Evolutionary conservation across 1,139 yeast species (phyloP).

Genomic region (Debaryomyces psychrophilus): DNA sequence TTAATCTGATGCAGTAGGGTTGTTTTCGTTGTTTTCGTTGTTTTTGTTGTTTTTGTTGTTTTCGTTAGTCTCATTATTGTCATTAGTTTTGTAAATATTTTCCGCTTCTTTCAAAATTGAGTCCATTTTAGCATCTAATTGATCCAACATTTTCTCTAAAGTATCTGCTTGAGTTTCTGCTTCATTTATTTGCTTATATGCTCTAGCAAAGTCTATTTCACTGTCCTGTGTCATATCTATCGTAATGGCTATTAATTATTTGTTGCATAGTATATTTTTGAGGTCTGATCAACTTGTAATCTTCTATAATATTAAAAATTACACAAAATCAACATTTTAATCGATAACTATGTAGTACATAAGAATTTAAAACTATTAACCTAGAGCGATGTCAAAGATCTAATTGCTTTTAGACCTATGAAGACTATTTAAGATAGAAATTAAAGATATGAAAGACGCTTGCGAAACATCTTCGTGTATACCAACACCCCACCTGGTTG

Average conservation of each 20-base stretch:
- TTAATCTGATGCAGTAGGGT: background rate
- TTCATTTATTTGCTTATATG: slow-evolving; percentile 44
- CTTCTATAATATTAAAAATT: background rate
- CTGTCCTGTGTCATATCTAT: slow-evolving; percentile 25
- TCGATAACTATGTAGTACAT: background rate
- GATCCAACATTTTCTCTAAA: slow-evolving; percentile 48
- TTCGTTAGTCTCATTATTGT: slow-evolving; percentile 6
- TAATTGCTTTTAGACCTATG: slow-evolving; percentile 17
- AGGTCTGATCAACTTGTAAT: background rate
- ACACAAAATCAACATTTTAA: slow-evolving; percentile 4
- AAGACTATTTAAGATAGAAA: slow-evolving; percentile 69
- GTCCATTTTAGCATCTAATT: slow-evolving; percentile 48
- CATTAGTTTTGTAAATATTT: slow-evolving; percentile 15
- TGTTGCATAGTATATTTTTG: background rate
- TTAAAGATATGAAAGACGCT: slow-evolving; percentile 80
- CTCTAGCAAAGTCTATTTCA: slow-evolving; percentile 32
- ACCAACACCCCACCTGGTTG: slow-evolving; percentile 89
- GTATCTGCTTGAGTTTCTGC: slow-evolving; percentile 48
- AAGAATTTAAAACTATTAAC: background rate
- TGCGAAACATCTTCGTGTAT: slow-evolving; percentile 90
- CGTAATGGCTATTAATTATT: background rate
- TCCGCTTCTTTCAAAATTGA: slow-evolving; percentile 47
- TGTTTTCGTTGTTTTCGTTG: slow-evolving; percentile 2
- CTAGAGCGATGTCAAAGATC: background rate
- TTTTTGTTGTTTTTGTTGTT: slow-evolving; percentile 1